phyloP scores from a whole-genome alignment of 1,284 basidiomycete genomes.

The Cutaneotrichosporon sp. region DNA sequence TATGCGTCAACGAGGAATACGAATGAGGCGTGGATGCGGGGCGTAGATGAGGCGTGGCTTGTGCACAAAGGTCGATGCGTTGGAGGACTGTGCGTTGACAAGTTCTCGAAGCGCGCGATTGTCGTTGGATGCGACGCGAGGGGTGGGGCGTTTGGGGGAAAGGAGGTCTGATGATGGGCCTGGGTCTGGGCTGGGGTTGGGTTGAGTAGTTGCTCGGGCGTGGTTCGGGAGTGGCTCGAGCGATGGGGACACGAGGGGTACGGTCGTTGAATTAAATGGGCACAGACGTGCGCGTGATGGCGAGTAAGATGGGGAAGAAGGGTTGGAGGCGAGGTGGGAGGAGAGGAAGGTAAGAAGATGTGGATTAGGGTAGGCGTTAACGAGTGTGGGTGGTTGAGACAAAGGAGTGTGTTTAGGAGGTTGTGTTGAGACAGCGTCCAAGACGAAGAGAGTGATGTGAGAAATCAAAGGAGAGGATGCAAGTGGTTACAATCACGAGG shows the following conservation, averaged over 20 bases:
- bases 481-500: too few species aligned
- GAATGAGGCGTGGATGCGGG: background rate
- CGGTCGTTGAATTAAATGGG: background rate
- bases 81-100: background rate
- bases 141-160: background rate
- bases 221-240: background rate
- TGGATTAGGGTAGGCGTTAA: background rate
- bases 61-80: background rate
- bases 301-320: too few species aligned
- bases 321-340: background rate
- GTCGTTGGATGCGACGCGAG: background rate
- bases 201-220: too few species aligned
- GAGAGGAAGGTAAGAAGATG: background rate
- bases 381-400: background rate
- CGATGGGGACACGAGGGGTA: background rate
- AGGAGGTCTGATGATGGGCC: too few species aligned
- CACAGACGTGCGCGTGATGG: slow-evolving; percentile 3
- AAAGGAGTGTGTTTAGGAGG: too few species aligned
- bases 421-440: too few species aligned
- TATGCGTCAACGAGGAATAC: background rate
- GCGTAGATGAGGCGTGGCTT: background rate
- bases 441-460: too few species aligned
- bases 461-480: too few species aligned
- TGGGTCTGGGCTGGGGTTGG: too few species aligned
- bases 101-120: background rate